Base-by-base conservation (phyloP, 345 rosid species). In the Gossypium raimondii region DNA sequence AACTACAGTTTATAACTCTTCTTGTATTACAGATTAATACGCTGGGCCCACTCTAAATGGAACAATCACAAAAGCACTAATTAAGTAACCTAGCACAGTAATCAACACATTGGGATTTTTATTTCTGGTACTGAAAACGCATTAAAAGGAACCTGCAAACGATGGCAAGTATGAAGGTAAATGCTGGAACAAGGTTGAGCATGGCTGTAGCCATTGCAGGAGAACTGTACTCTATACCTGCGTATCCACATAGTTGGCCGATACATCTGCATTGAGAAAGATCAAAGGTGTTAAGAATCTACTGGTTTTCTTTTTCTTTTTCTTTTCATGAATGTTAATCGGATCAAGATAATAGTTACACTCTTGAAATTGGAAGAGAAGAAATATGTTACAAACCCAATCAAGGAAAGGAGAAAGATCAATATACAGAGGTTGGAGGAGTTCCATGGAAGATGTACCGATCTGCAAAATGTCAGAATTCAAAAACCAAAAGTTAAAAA, bases 181-280 rank as follows among this genome's bases (percentile, higher is more conserved):
- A 81, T 48, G 88, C 91, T 66, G 88, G 91, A 74, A 90, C 68
- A 10, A 89, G 85, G 64, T 89, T 89, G 53, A 86, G 85, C 84
- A 90, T 80, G 8, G 91, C 88, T 29, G 91, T 80, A 71, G 79
- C 87, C 61, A 87, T 81, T 38, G 88, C 84, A 11, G 91, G 89
- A 60, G 91, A 86, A 58, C 87, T 90, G 12, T 79, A 86, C 66
- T 83, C 67, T 70, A 90, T 72, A 38, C 91, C 94, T 65, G 84
- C 79, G 78, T 80, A 85, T 13, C 84, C 80, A 71, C 73, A 86
- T 75, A 85, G 53, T 81, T 86, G 82, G 13, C 76, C 56, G 47
- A 50, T 51, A 60, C 34, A 55, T 38, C 86, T 82, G 72, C 80
- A 50, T 11, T 11, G 73, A 70, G 17, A 34, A 47, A 62, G 51